phyloP scores from a whole-genome alignment of 176 grass and related monocot species.

The Phyllostachys edulis region DNA sequence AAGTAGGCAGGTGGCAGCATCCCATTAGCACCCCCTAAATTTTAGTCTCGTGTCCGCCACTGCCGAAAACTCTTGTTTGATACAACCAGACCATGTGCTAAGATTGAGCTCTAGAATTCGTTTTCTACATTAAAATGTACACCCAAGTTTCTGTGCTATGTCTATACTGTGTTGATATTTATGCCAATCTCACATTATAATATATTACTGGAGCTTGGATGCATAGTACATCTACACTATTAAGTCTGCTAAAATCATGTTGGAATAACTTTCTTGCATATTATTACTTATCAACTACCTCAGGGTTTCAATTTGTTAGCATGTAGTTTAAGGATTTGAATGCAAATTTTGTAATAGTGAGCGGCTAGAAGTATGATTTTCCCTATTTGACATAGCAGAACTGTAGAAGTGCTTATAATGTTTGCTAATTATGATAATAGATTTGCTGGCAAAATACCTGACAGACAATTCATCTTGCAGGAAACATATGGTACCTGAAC shows the following conservation, averaged over 20 bases:
- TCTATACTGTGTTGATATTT: no score
- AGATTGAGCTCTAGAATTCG: background rate
- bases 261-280: background rate
- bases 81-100: background rate
- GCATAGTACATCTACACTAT: background rate
- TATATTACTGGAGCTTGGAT: background rate
- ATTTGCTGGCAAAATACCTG: slow-evolving; percentile 7
- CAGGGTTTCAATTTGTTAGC: background rate
- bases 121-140: background rate
- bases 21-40: no score
- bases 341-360: background rate
- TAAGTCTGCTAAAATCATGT: background rate
- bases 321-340: background rate
- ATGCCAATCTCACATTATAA: background rate
- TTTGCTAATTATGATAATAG: background rate
- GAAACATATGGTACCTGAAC: slow-evolving; percentile 39
- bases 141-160: background rate
- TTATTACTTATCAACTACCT: background rate
- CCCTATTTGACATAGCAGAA: background rate
- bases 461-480: slow-evolving; percentile 34
- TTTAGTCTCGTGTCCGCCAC: no score
- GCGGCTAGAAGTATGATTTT: background rate
- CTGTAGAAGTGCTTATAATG: background rate
- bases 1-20: no score
- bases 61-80: background rate